Evolutionary conservation across 225 moss, liverwort and hornwort species (phyloP), one percentile per base, ranked within the genome.

Genomic region (Polytrichum commune): DNA sequence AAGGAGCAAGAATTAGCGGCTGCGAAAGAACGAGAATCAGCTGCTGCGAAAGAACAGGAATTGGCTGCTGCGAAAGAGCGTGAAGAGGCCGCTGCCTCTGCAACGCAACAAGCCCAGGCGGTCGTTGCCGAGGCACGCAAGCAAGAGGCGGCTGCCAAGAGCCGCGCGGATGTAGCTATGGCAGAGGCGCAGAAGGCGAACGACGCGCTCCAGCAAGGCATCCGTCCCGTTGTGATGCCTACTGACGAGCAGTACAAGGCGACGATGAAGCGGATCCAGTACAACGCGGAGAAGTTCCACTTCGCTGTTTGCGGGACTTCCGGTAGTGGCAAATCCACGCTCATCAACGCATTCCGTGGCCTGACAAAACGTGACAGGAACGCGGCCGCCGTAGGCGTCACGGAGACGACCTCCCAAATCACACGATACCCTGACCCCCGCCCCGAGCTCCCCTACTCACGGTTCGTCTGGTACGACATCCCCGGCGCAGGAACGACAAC

Each of bases 391-490:
- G 66, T 66, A 1, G 65, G 64, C n/a, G 73, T 74, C 22, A 74
- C 54, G 3, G 73, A 74, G 54, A 74, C 64, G 55, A 74, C 73
- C 54, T 29, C 25, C 30, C 7, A 66, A n/a, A 74, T 74, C 7
- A 54, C 29, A n/a, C 64, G 64, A 30, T 66, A 74, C 30, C 53
- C 27, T 8, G 63, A 63, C 28, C 27, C 63, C 23, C 63, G 63
- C 27, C 16, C 24, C 0, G 18, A 63, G 16, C 24, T 64, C 26
- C 73, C 65, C 4, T 55, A 27, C 53, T 65, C 73, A 18, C 64
- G 66, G 29, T 57, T 56, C 26, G 73, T 74, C 20, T 74, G 64
- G 73, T 74, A 55, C 27, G 73, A 74, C 65, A 53, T 74, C 13
- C 63, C 73, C 4, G 65, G 73, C 28, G 65, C 64, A 1, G 73